Percentiles rank a stretch among this genome's conserved stretches.
Conservation (phyloP, 345 rosid genomes). For the Xanthoceras sorbifolium region DNA sequence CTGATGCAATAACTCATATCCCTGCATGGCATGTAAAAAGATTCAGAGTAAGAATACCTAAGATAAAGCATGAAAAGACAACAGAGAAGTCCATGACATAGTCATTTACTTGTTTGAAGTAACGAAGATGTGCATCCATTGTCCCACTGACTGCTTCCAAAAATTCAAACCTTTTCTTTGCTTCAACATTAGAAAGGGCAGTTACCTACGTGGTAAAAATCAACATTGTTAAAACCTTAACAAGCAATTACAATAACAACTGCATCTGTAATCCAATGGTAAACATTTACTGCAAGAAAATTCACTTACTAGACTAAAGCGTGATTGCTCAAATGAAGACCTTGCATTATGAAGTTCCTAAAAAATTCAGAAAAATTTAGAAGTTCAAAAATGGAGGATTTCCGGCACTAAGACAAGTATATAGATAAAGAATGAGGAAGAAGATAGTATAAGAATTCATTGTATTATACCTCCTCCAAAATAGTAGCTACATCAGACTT, state of each 20-base stretch:
- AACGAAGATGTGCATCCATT: slow-evolving; percentile 99
- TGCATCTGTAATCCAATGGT: background rate
- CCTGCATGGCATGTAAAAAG: slow-evolving; percentile 46
- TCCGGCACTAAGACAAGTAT: slow-evolving; percentile 10
- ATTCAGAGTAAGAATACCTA: slow-evolving; percentile 27
- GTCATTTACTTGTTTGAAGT: slow-evolving; percentile 77
- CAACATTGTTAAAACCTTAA: slow-evolving; percentile 5
- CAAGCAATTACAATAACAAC: slow-evolving; percentile 2
- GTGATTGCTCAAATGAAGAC: slow-evolving; percentile 92
- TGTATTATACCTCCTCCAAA: slow-evolving; percentile 75
- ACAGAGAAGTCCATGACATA: slow-evolving; percentile 14
- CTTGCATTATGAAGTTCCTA: slow-evolving; percentile 94
- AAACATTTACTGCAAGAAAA: slow-evolving; percentile 3
- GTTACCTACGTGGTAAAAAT: slow-evolving; percentile 58
- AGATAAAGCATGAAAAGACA: slow-evolving; percentile 21
- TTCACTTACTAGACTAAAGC: slow-evolving; percentile 74
- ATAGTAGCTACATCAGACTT: slow-evolving; percentile 64
- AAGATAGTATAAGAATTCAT: background rate
- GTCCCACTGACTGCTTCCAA: slow-evolving; percentile 98
- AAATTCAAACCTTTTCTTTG: slow-evolving; percentile 95
- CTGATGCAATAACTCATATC: slow-evolving; percentile 94
- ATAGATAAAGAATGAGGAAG: slow-evolving; percentile 10
- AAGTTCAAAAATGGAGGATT: background rate
- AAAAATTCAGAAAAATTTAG: slow-evolving; percentile 23
- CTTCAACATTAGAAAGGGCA: slow-evolving; percentile 93